A percentile compares a stretch with the other conserved stretches of the same genome.
Evolutionary conservation across 495 filamentous ascomycete genomes (phyloP).

Genomic region (Aspergillus nanangensis): DNA sequence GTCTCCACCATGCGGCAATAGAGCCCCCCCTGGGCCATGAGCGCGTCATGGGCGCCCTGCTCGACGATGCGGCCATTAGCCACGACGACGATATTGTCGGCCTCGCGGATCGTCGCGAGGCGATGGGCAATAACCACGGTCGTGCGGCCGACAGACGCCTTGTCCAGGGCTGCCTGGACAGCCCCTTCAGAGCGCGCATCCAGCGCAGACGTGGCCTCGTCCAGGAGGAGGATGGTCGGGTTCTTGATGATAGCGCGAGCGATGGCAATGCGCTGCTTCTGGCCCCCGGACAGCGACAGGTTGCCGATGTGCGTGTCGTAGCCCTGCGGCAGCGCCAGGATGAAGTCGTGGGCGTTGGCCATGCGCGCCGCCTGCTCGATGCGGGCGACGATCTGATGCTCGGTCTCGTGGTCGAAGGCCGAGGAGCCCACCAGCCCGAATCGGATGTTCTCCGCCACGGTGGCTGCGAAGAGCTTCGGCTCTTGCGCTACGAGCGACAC

Average conservation of each 20-base stretch:
- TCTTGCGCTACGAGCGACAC: conserved; percentile 87
- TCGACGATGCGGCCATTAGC: conserved; percentile 79
- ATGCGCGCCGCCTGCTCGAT: conserved; percentile 77
- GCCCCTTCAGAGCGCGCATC: conserved; percentile 93
- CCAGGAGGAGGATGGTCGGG: conserved; percentile 87
- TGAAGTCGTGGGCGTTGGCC: conserved; percentile 91
- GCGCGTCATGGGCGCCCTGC: conserved; percentile 73
- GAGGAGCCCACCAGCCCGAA: conserved; percentile 86
- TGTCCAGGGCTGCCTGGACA: conserved; percentile 88
- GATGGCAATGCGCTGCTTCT: conserved; percentile 90
- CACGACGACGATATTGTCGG: conserved; percentile 96
- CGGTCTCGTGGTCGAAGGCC: conserved; percentile 57
- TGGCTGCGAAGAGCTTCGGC: conserved; percentile 65
- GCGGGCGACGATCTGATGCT: conserved; percentile 58
- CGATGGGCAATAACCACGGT: conserved; percentile 96
- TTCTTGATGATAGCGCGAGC: conserved; percentile 88
- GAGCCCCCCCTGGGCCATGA: conserved; percentile 54
- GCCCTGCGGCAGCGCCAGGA: conserved; percentile 71
- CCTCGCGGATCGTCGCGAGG: conserved; percentile 86
- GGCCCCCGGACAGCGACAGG: conserved; percentile 85
- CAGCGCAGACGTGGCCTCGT: conserved; percentile 92
- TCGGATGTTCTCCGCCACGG: conserved; percentile 82
- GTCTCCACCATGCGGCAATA: conserved; percentile 78
- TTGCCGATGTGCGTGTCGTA: conserved; percentile 93
- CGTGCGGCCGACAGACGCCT: conserved; percentile 77